Base-by-base conservation (phyloP, 495 filamentous ascomycete genomes). In the Neurospora sublineolata region DNA sequence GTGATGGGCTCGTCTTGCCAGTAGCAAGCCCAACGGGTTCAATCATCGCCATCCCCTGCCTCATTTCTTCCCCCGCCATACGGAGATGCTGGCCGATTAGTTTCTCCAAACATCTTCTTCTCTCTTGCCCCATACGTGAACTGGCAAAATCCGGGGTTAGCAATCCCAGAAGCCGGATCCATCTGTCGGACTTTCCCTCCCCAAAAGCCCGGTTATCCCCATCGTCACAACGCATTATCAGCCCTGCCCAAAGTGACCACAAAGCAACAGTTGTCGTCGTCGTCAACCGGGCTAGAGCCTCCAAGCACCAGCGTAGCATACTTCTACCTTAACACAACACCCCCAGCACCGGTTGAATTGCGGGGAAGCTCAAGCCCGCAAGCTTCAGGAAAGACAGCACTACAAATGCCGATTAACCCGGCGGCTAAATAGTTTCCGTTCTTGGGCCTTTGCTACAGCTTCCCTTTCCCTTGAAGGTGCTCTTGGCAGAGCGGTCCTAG, bases 401-500 rank as follows among this genome's bases (percentile, higher is more conserved):
- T 44, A 72, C 33, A 38, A 76, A 69, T 76, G 71, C 75, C 73
- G 75, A 71, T 76, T 74, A 39, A 75, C 52, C 75, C 73, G 73
- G 46, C 73, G 75, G 75, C 70, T 76, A 76, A 76, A 73, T 38
- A 3, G 23, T 1, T 27, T 12, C 44, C 8, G 3, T 46, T 0
- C 18, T n/a, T 20, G n/a, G 1, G 9, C 9, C 3, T n/a, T 2
- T 42, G 18, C 0, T 11, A 27, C 10, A 52, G 10, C 20, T 58
- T 58, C 11, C 14, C 5, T n/a, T 40, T 40, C 14, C 4, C 4
- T 16, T 5, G 39, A 4, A 11, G 30, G 11, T 23, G 23, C 2
- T 33, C 52, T 60, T 60, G 52, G 52, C 52, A 0, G 6, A 33
- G 52, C 27, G 52, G 27, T 60, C 27, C 27, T 18, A 33, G 52